Base-by-base conservation (phyloP, 2,329 filamentous ascomycete species). In the Metarhizium robertsii region DNA sequence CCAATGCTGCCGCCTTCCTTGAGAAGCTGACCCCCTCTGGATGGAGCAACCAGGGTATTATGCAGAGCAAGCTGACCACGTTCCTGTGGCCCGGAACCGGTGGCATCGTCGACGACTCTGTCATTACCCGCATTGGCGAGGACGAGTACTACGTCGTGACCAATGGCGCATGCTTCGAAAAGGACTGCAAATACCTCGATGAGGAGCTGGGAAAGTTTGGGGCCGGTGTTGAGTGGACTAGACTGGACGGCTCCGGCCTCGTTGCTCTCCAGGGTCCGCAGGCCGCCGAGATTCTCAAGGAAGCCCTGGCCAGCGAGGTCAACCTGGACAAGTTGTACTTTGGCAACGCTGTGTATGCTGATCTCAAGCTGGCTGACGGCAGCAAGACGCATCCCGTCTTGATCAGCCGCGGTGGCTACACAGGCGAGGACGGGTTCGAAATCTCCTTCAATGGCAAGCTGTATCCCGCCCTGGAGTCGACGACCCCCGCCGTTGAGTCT, bases 361-460 rank as follows among this genome's bases (percentile, higher is more conserved):
- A 81, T 60, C 73, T 96, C 53, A 81, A 78, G 59, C 75, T 89
- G 13, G 72, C 77, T 42, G 80, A 79, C 48, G 79, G 78, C 42
- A 57, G 60, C 60, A 66, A 68, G 62, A 66, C 70, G 52, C 67
- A 71, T 59, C 69, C 70, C 6, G 67, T 75, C 20, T 67, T 96
- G 52, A 85, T 96, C 66, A 92, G 86, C 67, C 84, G 94, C 58
- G 94, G 88, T 50, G 94, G 94, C 4, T 99, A 99, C 76, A 99
- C 94, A 0, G 94, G 94, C 58, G 94, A 99, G 75, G 94, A 99
- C 70, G 94, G 94, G 46, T 99, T 99, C 73, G 94, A 99, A 75
- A 90, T 99, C 66, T 94, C 89, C 45, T 88, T 96, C 64, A 70
- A 72, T 57, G 70, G 69, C 61, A 66, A 68, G 61, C 83, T 65